A percentile compares a stretch with the other conserved stretches of the same genome.
Evolutionary conservation across 169 alveolate species (phyloP).

Genomic region (Cryptosporidium meleagridis): DNA sequence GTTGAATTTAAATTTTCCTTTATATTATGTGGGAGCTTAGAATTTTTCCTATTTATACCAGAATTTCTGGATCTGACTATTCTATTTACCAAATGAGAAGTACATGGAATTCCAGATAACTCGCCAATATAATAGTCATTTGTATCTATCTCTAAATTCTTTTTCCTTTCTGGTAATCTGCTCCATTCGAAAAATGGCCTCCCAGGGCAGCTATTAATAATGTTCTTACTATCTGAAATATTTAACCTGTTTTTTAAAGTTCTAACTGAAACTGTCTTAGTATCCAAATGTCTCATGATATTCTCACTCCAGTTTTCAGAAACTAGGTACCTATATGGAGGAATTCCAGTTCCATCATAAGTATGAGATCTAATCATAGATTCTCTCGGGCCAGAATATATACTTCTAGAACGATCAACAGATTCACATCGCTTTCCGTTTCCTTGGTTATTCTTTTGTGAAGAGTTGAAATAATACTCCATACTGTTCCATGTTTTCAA

Average conservation of each 20-base stretch:
- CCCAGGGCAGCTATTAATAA: constrained; percentile 17
- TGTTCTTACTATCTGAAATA: neutral
- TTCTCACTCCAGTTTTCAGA: constrained; percentile 70
- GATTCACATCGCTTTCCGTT: constrained; percentile 27
- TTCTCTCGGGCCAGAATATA: constrained; percentile 4
- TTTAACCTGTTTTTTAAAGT: constrained; percentile 13
- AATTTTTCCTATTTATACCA: neutral
- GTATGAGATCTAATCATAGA: constrained; percentile 43
- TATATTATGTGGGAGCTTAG: neutral
- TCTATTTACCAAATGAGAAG: constrained; percentile 58
- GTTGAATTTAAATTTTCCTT: neutral
- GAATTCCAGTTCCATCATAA: constrained; percentile 64
- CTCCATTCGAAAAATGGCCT: constrained; percentile 68
- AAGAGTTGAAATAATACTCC: neutral
- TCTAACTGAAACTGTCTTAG: constrained; percentile 18
- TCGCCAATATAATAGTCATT: constrained; percentile 68
- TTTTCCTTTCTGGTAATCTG: neutral
- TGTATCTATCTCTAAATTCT: constrained; percentile 45
- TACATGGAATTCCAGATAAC: constrained; percentile 70
- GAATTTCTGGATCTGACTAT: constrained; percentile 64
- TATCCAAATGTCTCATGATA: constrained; percentile 37
- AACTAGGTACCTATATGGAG: constrained; percentile 66
- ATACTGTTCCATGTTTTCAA: constrained; percentile 33
- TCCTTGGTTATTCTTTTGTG: neutral
- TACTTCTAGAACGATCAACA: constrained; percentile 43